A percentile compares a stretch with the other conserved stretches of the same genome.
phyloP scores from a whole-genome alignment of 495 filamentous ascomycete species.

The Talaromyces nanjingensis region DNA sequence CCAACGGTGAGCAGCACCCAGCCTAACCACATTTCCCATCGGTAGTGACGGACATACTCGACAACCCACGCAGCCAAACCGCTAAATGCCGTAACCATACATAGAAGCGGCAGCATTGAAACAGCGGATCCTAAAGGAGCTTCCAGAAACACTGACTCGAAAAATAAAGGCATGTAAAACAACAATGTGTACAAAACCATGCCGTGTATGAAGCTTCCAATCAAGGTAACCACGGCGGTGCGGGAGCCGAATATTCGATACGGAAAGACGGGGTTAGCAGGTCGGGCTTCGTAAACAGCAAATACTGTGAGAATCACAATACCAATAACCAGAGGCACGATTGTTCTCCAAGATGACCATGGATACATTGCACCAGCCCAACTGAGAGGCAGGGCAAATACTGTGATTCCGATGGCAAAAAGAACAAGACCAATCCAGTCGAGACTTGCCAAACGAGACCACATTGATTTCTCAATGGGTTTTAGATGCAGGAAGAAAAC shows the following conservation, averaged over 20 bases:
- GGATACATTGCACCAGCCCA: conserved; percentile 47
- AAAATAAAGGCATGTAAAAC: conserved; percentile 44
- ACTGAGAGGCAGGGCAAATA: conserved; percentile 45
- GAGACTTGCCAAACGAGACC: conserved; percentile 28
- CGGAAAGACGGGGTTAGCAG: background rate
- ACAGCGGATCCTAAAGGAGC: conserved; percentile 28
- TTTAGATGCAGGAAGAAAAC: conserved; percentile 41
- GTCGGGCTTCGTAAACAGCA: background rate
- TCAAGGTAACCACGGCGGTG: background rate
- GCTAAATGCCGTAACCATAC: conserved; percentile 23
- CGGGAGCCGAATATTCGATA: conserved; percentile 9
- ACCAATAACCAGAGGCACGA: conserved; percentile 25
- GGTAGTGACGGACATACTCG: conserved; percentile 35
- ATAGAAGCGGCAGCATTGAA: conserved; percentile 25
- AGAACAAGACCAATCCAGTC: conserved; percentile 50
- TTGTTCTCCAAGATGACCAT: conserved; percentile 45
- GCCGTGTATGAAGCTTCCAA: conserved; percentile 13
- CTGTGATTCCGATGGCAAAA: conserved; percentile 37
- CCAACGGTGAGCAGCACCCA: conserved; percentile 32
- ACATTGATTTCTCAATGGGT: conserved; percentile 6
- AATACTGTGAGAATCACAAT: background rate
- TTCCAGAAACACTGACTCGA: conserved; percentile 27
- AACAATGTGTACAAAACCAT: conserved; percentile 15
- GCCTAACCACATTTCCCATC: conserved; percentile 29
- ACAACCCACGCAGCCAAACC: conserved; percentile 24